phyloP scores from a whole-genome alignment of 2,329 filamentous ascomycete genomes.

The Aspergillus sp. region DNA sequence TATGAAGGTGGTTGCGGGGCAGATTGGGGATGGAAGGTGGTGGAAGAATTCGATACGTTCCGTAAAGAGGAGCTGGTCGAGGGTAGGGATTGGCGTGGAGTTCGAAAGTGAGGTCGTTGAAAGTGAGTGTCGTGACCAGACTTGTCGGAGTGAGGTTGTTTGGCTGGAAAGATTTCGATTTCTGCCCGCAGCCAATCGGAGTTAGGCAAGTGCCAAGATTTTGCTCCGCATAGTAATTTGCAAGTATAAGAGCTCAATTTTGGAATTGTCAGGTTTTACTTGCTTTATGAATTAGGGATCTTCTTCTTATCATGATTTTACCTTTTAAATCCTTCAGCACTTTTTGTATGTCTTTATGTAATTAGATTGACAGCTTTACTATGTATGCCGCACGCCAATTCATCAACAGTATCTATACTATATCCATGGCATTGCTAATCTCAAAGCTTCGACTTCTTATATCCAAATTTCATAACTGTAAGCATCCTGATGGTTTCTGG shows the following conservation, averaged over 20 bases:
- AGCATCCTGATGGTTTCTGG: background rate
- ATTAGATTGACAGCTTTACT: background rate
- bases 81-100: background rate
- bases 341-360: background rate
- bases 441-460: background rate
- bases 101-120: background rate
- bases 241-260: background rate
- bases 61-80: background rate
- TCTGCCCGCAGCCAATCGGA: conserved; percentile 41
- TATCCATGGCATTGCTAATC: background rate
- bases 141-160: conserved; percentile 12
- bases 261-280: background rate
- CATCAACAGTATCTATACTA: background rate
- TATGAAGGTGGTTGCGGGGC: background rate
- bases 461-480: background rate
- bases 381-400: background rate
- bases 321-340: background rate
- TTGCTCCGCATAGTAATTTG: conserved; percentile 24
- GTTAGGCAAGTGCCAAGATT: conserved; percentile 19
- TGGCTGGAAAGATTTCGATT: conserved; percentile 37
- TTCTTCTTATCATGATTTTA: background rate
- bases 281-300: background rate
- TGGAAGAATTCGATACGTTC: background rate
- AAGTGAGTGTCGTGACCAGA: background rate
- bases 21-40: background rate